Conservation (phyloP, 2,329 filamentous ascomycete genomes). For the Cadophora malorum region DNA sequence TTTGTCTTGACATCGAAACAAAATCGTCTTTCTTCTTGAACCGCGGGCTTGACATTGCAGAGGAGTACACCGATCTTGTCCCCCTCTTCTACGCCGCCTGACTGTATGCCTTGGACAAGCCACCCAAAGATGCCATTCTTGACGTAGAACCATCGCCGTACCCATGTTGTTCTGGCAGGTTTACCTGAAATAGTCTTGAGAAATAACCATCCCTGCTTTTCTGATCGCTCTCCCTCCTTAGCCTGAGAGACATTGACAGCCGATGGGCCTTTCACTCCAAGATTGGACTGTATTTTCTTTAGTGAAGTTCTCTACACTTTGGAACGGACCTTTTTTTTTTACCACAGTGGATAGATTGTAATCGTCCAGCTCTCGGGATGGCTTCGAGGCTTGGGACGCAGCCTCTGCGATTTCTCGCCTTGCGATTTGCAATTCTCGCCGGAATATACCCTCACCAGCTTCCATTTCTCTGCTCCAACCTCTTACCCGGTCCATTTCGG, state of each 20-base stretch:
- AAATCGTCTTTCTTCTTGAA: conserved; percentile 91
- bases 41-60: conserved; percentile 89
- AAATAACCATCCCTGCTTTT: conserved; percentile 97
- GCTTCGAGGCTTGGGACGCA: conserved; percentile 73
- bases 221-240: conserved; percentile 58
- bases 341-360: conserved; percentile 88
- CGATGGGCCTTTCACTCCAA: conserved; percentile 73
- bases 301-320: background rate
- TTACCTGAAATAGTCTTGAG: conserved; percentile 83
- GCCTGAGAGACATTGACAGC: conserved; percentile 56
- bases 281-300: conserved; percentile 58
- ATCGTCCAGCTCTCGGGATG: conserved; percentile 90
- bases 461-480: conserved; percentile 97
- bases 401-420: conserved; percentile 82
- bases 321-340: background rate
- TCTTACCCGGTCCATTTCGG: conserved; percentile 88
- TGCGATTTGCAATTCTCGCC: conserved; percentile 78
- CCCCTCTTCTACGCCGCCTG: conserved; percentile 87
- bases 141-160: conserved; percentile 93
- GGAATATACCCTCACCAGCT: conserved; percentile 81
- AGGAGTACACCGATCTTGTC: conserved; percentile 95
- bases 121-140: conserved; percentile 96
- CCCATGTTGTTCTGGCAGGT: conserved; percentile 88
- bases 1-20: conserved; percentile 99
- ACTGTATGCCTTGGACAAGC: conserved; percentile 80